phyloP scores from a whole-genome alignment of 805 yeast species.

The Kodamaea kaohsiungensis region DNA sequence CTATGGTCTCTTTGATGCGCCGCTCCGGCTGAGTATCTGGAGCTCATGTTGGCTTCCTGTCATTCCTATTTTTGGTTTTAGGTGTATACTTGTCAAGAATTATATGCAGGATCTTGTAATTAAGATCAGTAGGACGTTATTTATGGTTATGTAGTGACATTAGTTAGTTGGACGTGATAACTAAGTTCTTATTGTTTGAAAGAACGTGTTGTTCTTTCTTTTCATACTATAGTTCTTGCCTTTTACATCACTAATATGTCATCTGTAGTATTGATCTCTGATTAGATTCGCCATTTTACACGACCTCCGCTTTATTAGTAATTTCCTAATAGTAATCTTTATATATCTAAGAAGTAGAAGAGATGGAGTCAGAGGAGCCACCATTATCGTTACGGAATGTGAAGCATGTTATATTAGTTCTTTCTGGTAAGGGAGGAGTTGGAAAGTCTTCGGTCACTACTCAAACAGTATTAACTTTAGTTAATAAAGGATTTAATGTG shows the following conservation, averaged over 20 bases:
- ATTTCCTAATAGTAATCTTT: neutral
- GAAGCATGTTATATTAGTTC: conserved; percentile 74
- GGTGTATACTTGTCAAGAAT: neutral
- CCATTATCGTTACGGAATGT: conserved; percentile 49
- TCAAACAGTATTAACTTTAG: conserved; percentile 84
- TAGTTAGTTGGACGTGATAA: no score
- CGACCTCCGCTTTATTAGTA: neutral
- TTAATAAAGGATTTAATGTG: conserved; percentile 70
- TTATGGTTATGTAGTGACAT: no score
- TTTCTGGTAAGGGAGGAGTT: conserved; percentile 97
- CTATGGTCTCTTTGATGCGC: conserved; percentile 45
- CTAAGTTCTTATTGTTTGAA: no score
- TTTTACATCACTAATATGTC: no score
- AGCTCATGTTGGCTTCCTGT: conserved; percentile 12
- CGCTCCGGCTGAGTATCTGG: conserved; percentile 16
- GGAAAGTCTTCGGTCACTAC: conserved; percentile 97
- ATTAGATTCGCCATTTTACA: neutral
- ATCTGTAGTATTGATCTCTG: neutral
- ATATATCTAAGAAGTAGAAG: neutral
- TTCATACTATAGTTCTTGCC: no score
- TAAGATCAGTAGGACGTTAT: no score
- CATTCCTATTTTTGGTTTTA: neutral
- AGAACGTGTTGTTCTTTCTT: neutral
- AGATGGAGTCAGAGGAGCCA: conserved; percentile 12
- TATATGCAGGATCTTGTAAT: neutral